Base-by-base conservation (phyloP, 23 red algal species). In the Porphyridium purpureum region DNA sequence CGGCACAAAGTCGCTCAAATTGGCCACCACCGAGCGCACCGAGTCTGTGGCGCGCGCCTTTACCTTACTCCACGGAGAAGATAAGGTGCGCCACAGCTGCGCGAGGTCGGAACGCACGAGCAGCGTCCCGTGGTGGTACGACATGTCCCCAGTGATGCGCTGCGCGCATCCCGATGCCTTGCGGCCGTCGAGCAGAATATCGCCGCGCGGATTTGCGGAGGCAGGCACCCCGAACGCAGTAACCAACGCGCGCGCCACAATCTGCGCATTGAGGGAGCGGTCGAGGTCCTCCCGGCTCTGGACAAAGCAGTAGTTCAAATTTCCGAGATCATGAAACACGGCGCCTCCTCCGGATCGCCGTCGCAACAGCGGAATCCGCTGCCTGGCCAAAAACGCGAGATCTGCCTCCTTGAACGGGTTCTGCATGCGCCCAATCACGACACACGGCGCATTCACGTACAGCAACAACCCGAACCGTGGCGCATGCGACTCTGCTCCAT, bases 321-420 rank as follows among this genome's bases (percentile, higher is more conserved):
- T 98, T 27, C 90, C 90, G 35, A 56, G 55, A 47, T 98, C 90
- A 52, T 98, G 90, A 20, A 74, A 74, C 4, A 98, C 90, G n/a
- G 80, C 76, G 40, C 90, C 90, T 24, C 90, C 90, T 29, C 90
- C 90, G 23, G 72, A 83, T 28, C 69, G 65, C 24, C 90, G 75
- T 22, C 90, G 65, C 22, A 58, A 54, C 28, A 98, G 66, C 8
- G 56, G 48, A 20, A 72, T 35, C 26, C 25, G 29, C 22, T 67
- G 24, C 4, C 49, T 20, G 25, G 66, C 72, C 26, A 71, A 52
- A 19, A 34, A 57, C 5, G 46, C 30, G n/a, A 84, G 32, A 40
- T 83, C 64, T 27, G 35, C 62, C 54, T 84, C 87, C 44, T 71
- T 64, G 53, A 73, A 94, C 15, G 81, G 70, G 35, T 98, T 98